Percentiles rank a stretch among this genome's conserved stretches.
Conservation (phyloP, 306 rosid species). For the Prosopis cineraria region DNA sequence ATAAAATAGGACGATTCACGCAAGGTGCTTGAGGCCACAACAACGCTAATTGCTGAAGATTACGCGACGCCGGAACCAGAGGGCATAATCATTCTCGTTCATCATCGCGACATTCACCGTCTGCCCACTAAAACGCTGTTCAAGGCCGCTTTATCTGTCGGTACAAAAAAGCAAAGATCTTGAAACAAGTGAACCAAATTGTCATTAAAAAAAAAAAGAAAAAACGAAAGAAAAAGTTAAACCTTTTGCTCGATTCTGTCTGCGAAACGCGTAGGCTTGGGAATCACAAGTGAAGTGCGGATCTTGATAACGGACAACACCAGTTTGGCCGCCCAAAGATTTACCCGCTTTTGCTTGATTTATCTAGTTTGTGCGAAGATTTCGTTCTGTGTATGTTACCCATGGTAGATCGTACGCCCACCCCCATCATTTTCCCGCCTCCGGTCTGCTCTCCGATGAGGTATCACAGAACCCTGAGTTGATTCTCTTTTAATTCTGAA, state of each 20-base stretch:
- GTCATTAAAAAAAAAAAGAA: not conserved
- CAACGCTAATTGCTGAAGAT: not conserved
- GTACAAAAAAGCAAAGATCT: conserved; percentile 26
- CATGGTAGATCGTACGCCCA: conserved; percentile 29
- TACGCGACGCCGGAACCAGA: not conserved
- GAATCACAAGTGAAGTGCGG: conserved; percentile 32
- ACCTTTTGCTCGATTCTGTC: conserved; percentile 9
- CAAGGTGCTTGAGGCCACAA: not conserved
- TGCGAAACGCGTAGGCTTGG: not conserved
- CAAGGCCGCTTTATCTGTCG: conserved; percentile 35
- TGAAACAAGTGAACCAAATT: not conserved
- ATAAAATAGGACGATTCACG: no score
- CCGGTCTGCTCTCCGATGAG: not conserved
- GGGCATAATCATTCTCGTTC: not conserved
- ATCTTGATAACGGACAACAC: conserved; percentile 32
- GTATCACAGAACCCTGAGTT: not conserved
- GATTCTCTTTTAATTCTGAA: not conserved
- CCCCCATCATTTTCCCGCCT: not conserved
- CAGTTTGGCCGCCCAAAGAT: not conserved
- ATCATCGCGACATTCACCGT: not conserved
- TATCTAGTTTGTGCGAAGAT: not conserved
- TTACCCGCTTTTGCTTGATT: conserved; percentile 11
- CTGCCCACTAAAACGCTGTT: conserved; percentile 32
- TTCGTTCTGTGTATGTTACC: conserved; percentile 22
- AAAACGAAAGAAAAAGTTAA: conserved; percentile 26